Conservation (phyloP, 768 basidiomycete species). For the Psilocybe cubensis region DNA sequence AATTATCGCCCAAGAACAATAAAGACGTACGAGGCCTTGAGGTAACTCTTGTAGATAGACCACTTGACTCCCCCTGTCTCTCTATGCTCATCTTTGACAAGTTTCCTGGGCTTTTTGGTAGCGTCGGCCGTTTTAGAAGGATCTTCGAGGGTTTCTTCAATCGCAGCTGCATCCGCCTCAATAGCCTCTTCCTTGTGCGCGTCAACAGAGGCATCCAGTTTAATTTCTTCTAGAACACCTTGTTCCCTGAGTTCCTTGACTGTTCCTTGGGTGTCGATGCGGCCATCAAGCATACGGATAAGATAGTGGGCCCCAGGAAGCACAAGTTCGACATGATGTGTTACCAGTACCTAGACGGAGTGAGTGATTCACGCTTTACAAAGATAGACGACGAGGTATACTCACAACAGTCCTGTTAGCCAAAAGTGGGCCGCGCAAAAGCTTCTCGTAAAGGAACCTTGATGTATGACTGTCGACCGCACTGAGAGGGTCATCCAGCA, state of each 20-base stretch:
- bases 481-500: slow-evolving; percentile 84
- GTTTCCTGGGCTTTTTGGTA: slow-evolving; percentile 68
- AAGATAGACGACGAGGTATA: background rate
- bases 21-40: slow-evolving; percentile 68
- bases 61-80: slow-evolving; percentile 85
- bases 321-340: slow-evolving; percentile 87
- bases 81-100: slow-evolving; percentile 82
- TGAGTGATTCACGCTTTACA: background rate
- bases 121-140: slow-evolving; percentile 30
- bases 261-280: slow-evolving; percentile 76
- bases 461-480: slow-evolving; percentile 61
- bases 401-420: slow-evolving; percentile 35
- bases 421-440: slow-evolving; percentile 34
- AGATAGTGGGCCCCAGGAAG: slow-evolving; percentile 75
- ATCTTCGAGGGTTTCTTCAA: slow-evolving; percentile 29
- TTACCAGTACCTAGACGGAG: slow-evolving; percentile 61
- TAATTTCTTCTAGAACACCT: slow-evolving; percentile 39
- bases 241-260: slow-evolving; percentile 62
- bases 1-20: background rate
- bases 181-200: slow-evolving; percentile 49
- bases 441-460: slow-evolving; percentile 32
- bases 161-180: slow-evolving; percentile 27
- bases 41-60: slow-evolving; percentile 67
- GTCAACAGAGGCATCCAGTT: slow-evolving; percentile 45
- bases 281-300: slow-evolving; percentile 80